Evolutionary conservation across 805 yeast genomes (phyloP).

Genomic region (Naumovozyma baii): DNA sequence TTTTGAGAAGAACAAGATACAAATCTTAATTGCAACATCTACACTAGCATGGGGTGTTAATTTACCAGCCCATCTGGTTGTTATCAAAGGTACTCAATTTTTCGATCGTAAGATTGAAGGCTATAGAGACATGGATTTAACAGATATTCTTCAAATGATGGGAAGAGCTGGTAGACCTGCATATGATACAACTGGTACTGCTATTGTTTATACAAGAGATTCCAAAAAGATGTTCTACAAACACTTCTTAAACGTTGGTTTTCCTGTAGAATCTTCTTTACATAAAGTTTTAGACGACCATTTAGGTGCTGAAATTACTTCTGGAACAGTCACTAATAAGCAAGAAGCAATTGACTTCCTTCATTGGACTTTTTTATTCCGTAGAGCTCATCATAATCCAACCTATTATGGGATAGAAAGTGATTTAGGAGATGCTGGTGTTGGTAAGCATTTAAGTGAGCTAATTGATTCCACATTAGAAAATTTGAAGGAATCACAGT

Average conservation of each 20-base stretch:
- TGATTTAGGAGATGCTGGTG: constrained; percentile 47
- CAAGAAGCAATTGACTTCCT: constrained; percentile 94
- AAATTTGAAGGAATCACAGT: constrained; percentile 60
- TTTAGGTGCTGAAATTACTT: constrained; percentile 88
- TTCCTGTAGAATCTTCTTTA: constrained; percentile 85
- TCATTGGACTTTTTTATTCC: constrained; percentile 89
- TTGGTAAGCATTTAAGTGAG: constrained; percentile 46
- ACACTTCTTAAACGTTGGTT: constrained; percentile 80
- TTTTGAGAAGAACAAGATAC: constrained; percentile 75
- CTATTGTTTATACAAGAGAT: constrained; percentile 74
- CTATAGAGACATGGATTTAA: constrained; percentile 81
- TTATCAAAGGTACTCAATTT: constrained; percentile 92
- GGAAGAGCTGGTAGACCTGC: constrained; percentile 99
- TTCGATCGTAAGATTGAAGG: constrained; percentile 94
- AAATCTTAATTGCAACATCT: constrained; percentile 89
- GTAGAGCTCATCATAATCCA: constrained; percentile 90
- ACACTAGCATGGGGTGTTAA: constrained; percentile 99
- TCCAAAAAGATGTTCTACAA: constrained; percentile 82
- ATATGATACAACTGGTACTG: constrained; percentile 86
- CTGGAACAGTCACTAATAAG: constrained; percentile 85
- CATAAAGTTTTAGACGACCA: constrained; percentile 77
- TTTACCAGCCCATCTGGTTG: constrained; percentile 96
- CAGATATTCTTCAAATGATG: constrained; percentile 94
- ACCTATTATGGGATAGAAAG: constrained; percentile 80
- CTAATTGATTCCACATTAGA: constrained; percentile 62